Base-by-base conservation (phyloP, 495 filamentous ascomycete genomes). In the Platismatia glauca region DNA sequence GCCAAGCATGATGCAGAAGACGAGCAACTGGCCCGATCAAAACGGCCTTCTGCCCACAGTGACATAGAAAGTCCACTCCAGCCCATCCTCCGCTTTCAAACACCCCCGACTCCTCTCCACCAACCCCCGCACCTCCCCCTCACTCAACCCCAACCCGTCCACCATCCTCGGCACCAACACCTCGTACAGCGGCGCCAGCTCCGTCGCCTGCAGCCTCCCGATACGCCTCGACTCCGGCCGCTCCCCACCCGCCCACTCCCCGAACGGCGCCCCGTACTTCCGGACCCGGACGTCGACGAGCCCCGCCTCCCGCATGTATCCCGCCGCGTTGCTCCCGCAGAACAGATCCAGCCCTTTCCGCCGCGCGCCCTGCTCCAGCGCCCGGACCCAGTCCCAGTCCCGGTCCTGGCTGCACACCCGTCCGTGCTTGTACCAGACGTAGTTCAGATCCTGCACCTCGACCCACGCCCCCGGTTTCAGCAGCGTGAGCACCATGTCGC, bases 241-340 rank as follows among this genome's bases (percentile, higher is more conserved):
- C 27, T 38, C 31, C 11, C 2, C 4, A 7, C 3, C 41, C 12
- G 41, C n/a, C 38, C 38, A 58, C 24, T 22, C 33, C 5, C 57
- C 57, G 12, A 44, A 31, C 35, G 57, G 38, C 16, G 13, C 24
- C 7, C 18, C 16, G 38, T 44, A 58, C 16, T 13, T 24, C 22
- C 9, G 1, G 13, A 57, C 55, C 12, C 22, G n/a, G n/a, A 58
- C 38, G n/a, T 58, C 38, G 16, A 58, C 38, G 2, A 31, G 22
- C 5, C 57, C 57, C 20, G 38, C 57, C 16, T 58, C 20, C 15
- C 29, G 24, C 57, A 59, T 35, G 27, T 59, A 59, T 13, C 13
- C 7, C n/a, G 39, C 57, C 29, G 57, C 27, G 39, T 59, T 59
- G 7, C 39, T 15, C 24, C 57, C 57, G 38, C 57, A 59, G 27